These are phyloP conservation scores for Oryza glaberrima DNA, from an alignment of 176 grass and related monocot species.

Conservation along the genomic window DNA sequence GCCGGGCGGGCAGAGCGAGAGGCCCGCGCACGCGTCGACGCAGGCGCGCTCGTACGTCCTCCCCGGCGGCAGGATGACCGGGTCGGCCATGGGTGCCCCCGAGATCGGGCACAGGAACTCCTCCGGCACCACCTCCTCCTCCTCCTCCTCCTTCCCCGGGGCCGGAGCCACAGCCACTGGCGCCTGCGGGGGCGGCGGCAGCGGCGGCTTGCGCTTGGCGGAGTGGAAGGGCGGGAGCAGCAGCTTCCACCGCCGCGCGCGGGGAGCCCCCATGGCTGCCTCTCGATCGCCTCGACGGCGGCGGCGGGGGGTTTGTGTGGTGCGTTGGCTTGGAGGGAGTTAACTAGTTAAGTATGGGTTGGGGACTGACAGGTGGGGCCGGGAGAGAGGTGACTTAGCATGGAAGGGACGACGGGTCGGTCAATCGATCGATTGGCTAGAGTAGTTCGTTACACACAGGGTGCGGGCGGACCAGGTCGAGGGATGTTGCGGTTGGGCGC, in stretches of 20 bases:
- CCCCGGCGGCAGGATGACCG: slow-evolving; percentile 64
- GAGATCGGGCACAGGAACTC: slow-evolving; percentile 74
- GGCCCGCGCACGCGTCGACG: slow-evolving; percentile 56
- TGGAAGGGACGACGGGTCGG: slow-evolving; percentile 31
- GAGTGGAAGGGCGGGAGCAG: not conserved
- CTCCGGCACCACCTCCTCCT: not conserved
- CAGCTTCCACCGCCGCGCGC: slow-evolving; percentile 53
- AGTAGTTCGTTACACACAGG: no score
- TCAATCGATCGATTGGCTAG: no score
- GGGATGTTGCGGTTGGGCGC: not conserved
- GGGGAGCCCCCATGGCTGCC: slow-evolving; percentile 42
- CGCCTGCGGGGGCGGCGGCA: not conserved
- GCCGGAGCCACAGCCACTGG: not conserved
- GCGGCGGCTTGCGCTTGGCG: not conserved
- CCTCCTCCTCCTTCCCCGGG: not conserved
- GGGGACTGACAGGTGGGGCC: not conserved
- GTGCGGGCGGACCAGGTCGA: no score
- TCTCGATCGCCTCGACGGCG: not conserved
- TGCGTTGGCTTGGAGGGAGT: not conserved
- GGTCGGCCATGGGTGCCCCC: slow-evolving; percentile 57
- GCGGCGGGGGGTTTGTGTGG: not conserved
- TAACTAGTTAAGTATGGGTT: slow-evolving; percentile 8
- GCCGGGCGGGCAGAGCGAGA: slow-evolving; percentile 37
- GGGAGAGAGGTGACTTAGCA: slow-evolving; percentile 40
- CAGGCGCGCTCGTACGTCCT: slow-evolving; percentile 65